Evolutionary conservation across 352 stramenopile genomes (phyloP).

Genomic region (Globisporangium spiculum): DNA sequence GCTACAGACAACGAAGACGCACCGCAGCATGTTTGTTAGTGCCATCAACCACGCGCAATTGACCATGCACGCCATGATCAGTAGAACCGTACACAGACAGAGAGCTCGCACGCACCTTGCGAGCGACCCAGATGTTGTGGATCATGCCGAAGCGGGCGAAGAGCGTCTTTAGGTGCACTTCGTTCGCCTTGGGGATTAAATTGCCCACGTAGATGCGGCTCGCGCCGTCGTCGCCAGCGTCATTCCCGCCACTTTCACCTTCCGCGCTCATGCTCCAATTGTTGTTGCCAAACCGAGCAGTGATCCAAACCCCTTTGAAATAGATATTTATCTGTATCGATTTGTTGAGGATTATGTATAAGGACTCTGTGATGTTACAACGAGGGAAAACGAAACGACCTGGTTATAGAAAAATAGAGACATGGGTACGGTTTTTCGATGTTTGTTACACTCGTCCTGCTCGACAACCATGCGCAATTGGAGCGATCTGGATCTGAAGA

Average conservation of each 20-base stretch:
- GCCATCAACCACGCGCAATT: not conserved
- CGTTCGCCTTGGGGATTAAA: conserved; percentile 64
- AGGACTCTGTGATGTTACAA: not conserved
- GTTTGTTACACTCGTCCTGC: not conserved
- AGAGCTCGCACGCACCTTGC: conserved; percentile 38
- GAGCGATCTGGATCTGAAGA: not conserved
- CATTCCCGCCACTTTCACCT: conserved; percentile 9
- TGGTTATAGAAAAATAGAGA: not conserved
- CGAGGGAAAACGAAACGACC: not conserved
- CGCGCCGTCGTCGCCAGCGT: conserved; percentile 21
- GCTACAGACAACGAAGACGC: conserved; percentile 24
- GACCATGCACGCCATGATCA: not conserved
- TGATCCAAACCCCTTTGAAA: conserved; percentile 1
- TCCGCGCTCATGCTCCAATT: conserved; percentile 11
- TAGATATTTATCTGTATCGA: not conserved
- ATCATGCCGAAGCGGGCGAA: conserved; percentile 71
- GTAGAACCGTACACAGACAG: not conserved
- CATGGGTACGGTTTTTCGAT: conserved; percentile 4
- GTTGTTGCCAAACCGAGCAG: conserved; percentile 6
- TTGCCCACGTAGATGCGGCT: conserved; percentile 79
- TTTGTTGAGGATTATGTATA: not conserved
- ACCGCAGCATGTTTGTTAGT: no score
- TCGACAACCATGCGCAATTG: not conserved
- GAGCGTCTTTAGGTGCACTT: conserved; percentile 54
- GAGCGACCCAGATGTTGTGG: conserved; percentile 69